Conservation (phyloP, 1,139 yeast species). For the Saccharomyces hybrid region DNA sequence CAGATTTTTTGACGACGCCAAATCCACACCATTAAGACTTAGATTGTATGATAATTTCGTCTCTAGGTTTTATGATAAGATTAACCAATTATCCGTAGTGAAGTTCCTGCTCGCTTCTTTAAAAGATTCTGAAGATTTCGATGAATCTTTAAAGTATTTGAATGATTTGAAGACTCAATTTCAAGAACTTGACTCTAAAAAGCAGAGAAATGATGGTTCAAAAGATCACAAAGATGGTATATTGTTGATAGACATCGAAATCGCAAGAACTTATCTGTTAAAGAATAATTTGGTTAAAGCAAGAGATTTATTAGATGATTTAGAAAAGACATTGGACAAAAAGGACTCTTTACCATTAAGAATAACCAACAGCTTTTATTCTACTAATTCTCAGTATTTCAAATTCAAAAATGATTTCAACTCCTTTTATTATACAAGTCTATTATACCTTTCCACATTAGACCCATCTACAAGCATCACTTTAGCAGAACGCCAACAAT, state of each 20-base stretch:
- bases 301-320: constrained; percentile 58
- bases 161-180: constrained; percentile 41
- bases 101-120: constrained; percentile 62
- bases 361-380: constrained; percentile 76
- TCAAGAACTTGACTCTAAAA: constrained; percentile 34
- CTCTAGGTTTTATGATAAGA: constrained; percentile 53
- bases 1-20: constrained; percentile 49
- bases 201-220: constrained; percentile 31
- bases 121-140: constrained; percentile 39
- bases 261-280: constrained; percentile 61
- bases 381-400: constrained; percentile 70
- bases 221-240: constrained; percentile 35
- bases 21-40: constrained; percentile 48
- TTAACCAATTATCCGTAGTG: constrained; percentile 73
- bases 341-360: constrained; percentile 58
- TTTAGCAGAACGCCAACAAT: constrained; percentile 44
- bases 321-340: constrained; percentile 51
- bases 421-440: constrained; percentile 61
- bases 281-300: constrained; percentile 55
- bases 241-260: constrained; percentile 66
- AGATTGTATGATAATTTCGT: constrained; percentile 70
- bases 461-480: constrained; percentile 32
- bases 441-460: constrained; percentile 57
- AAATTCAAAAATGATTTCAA: constrained; percentile 73
- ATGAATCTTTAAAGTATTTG: constrained; percentile 53